phyloP scores from a whole-genome alignment of 495 filamentous ascomycete genomes.

The Penicillium lividum region DNA sequence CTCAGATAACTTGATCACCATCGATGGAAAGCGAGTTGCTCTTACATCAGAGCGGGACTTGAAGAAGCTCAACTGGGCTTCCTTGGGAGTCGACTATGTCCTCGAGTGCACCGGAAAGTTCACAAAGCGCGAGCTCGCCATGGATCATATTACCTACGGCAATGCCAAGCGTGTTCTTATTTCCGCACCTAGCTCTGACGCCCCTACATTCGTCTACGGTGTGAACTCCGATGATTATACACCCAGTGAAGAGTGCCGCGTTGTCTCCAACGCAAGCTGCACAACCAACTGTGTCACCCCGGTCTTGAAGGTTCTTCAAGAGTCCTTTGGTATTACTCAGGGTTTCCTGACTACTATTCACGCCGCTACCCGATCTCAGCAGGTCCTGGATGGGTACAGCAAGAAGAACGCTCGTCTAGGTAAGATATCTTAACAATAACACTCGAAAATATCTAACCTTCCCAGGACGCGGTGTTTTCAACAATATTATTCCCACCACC shows the following conservation, averaged over 20 bases:
- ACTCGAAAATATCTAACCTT: background rate
- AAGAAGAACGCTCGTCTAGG: slow-evolving; percentile 41
- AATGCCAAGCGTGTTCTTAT: slow-evolving; percentile 38
- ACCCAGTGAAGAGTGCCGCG: slow-evolving; percentile 26
- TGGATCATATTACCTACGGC: slow-evolving; percentile 34
- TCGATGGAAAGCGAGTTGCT: slow-evolving; percentile 28
- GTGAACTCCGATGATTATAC: slow-evolving; percentile 33
- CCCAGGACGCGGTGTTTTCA: slow-evolving; percentile 35
- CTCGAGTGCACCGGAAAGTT: slow-evolving; percentile 42
- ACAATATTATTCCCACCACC: slow-evolving; percentile 39
- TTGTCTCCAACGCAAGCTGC: slow-evolving; percentile 39
- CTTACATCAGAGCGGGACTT: slow-evolving; percentile 39
- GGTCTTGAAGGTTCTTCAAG: slow-evolving; percentile 35
- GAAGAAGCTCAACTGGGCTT: slow-evolving; percentile 36
- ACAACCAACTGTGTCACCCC: slow-evolving; percentile 40
- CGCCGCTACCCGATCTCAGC: slow-evolving; percentile 38
- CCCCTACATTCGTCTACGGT: slow-evolving; percentile 39
- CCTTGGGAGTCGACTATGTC: slow-evolving; percentile 35
- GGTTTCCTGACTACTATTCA: slow-evolving; percentile 39
- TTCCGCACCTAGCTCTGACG: slow-evolving; percentile 38
- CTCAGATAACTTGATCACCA: slow-evolving; percentile 30
- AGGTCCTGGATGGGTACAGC: slow-evolving; percentile 41
- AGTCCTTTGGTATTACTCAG: slow-evolving; percentile 32
- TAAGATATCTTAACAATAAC: slow-evolving; percentile 4
- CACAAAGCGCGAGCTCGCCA: slow-evolving; percentile 34